Evolutionary conservation across 164 flowering plant genomes (phyloP).

Genomic region (Annona cherimola): DNA sequence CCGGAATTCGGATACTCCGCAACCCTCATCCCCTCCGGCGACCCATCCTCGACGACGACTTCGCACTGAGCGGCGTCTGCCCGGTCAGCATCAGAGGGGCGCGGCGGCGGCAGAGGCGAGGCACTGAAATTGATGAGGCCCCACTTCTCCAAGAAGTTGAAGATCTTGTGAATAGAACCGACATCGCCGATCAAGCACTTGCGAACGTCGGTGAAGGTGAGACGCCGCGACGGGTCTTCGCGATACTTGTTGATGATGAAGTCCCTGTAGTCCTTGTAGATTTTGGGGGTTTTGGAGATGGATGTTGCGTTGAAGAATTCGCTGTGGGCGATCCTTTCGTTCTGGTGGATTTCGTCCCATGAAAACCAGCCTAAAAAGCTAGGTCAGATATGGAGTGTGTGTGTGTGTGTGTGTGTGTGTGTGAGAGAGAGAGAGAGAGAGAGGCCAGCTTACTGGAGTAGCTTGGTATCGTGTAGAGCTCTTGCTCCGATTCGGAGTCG

Average conservation of each 20-base stretch:
- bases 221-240: constrained; percentile 63
- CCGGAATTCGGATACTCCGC: constrained; percentile 52
- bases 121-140: constrained; percentile 73
- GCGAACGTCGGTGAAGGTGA: constrained; percentile 74
- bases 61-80: constrained; percentile 6
- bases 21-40: constrained; percentile 72
- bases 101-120: background rate
- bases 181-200: constrained; percentile 84
- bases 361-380: constrained; percentile 59
- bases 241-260: constrained; percentile 80
- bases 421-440: constrained; percentile 7
- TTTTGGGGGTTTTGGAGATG: constrained; percentile 60
- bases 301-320: constrained; percentile 78
- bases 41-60: constrained; percentile 68
- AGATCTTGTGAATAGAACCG: constrained; percentile 55
- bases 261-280: constrained; percentile 85
- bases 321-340: constrained; percentile 41
- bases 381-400: background rate
- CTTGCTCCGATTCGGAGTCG: constrained; percentile 39
- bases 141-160: constrained; percentile 68
- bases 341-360: constrained; percentile 81
- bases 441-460: constrained; percentile 45
- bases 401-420: background rate
- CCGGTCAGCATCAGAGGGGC: constrained; percentile 16
- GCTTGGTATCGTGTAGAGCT: constrained; percentile 76